Base-by-base conservation (phyloP, 352 stramenopile species). In the Blastocystis sp. region DNA sequence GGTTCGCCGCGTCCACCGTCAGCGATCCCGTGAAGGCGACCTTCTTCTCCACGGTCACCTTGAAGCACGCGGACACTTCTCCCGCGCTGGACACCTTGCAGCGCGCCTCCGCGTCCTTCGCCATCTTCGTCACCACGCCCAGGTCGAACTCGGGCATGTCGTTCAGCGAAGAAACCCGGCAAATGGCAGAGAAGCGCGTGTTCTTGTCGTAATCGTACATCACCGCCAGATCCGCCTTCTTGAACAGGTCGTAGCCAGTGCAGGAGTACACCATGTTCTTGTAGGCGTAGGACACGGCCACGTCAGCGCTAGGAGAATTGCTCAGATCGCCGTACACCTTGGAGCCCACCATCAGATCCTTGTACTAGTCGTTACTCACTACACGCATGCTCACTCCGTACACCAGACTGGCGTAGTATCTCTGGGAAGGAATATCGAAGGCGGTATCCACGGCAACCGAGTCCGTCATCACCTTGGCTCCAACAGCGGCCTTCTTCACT, bases 41-140 rank as follows among this genome's bases (percentile, higher is more conserved):
- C 48, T 66, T 81, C 9, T 64, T 61, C 19, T 81, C 48, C 40
- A 81, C 71, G 6, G 24, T 66, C 21, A n/a, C 48, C 71, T 81
- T 81, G 40, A 61, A 57, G 40, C 40, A 57, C 4, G 34, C 68
- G 21, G 28, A 59, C 68, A 77, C 68, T 10, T 28, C 42, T 38
- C 68, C 68, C 19, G 11, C 60, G 21, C 43, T 60, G 38, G 28
- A 59, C 34, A 57, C 42, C 43, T 77, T 77, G 9, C 68, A 9
- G 42, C 68, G 68, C 17, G 60, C 2, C 48, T 77, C 68, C 68
- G 68, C 52, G 11, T 57, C 42, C 7, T 60, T 40, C 9, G 2
- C n/a, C 24, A 77, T 19, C 38, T 60, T 77, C 42, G 42, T 40
- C 19, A 48, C 68, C 9, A 77, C 68, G 48, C 68, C 68, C 68